phyloP scores from a whole-genome alignment of 2,329 filamentous ascomycete genomes.

The Ophiostoma pallidulum region DNA sequence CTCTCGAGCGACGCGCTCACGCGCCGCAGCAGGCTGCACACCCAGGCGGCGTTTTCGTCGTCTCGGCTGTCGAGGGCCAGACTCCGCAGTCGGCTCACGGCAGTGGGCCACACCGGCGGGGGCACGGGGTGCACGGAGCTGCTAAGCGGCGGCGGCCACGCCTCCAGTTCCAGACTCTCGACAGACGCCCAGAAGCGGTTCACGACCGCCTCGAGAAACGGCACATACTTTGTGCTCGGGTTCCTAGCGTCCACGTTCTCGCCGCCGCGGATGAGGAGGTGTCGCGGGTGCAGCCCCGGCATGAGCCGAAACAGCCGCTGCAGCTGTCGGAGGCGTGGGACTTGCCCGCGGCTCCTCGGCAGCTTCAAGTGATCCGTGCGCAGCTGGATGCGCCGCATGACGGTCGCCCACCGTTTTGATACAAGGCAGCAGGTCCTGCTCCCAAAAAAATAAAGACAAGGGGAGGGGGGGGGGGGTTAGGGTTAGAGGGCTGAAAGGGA shows the following conservation, averaged over 20 bases:
- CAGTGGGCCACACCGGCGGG: not conserved
- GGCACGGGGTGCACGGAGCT: too few species aligned
- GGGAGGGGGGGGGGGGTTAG: too few species aligned
- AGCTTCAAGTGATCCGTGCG: not conserved
- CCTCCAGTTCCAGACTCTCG: slow-evolving; percentile 1
- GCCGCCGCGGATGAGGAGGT: not conserved
- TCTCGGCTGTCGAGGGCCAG: not conserved
- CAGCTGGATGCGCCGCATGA: slow-evolving; percentile 5
- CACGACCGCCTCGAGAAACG: slow-evolving; percentile 2
- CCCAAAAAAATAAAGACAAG: too few species aligned
- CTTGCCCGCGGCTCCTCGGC: not conserved
- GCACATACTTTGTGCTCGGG: not conserved
- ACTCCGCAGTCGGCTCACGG: not conserved
- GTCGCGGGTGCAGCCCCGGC: slow-evolving; percentile 1
- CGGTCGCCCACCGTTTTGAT: slow-evolving; percentile 4
- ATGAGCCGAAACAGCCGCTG: not conserved
- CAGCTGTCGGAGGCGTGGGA: not conserved
- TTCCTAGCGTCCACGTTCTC: not conserved
- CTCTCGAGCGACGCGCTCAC: not conserved
- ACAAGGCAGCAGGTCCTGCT: slow-evolving; percentile 5
- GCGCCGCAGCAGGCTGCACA: not conserved
- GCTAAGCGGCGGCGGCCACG: not conserved
- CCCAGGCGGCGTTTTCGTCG: not conserved
- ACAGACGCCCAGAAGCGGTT: not conserved
- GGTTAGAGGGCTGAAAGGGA: too few species aligned